Evolutionary conservation across 768 basidiomycete species (phyloP), one percentile per base, ranked within the genome.

Genomic region (Amanita pallidorosea): DNA sequence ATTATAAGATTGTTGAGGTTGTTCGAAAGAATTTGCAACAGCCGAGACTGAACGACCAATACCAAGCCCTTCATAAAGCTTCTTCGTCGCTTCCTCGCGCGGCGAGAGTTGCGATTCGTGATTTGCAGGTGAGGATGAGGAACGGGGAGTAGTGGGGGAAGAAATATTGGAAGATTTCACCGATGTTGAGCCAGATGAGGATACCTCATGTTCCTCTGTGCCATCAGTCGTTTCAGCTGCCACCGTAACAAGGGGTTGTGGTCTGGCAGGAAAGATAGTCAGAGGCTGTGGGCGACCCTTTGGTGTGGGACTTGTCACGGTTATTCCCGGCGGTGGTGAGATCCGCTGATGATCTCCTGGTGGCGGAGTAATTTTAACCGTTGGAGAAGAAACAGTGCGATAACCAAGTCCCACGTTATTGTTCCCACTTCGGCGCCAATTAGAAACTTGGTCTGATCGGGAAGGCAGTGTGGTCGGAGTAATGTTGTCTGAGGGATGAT

Each of bases 51-150:
- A 78, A 52, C 88, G 77, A 35, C 88, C 86, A 50, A 91, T 79
- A n/a, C 89, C 86, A 36, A 93, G 76, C 35, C 89, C 89, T 68
- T 91, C 89, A 63, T 88, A 91, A 53, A 89, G 67, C 69, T 86
- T 88, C 79, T 88, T 91, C 36, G 83, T 65, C 9, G 81, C 88
- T 68, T 89, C 88, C 67, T 91, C 88, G 70, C 88, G 84, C 63
- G 85, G 84, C 67, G 86, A 88, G 58, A 90, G 79, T 50, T 82
- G 77, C 55, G 66, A 67, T 46, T 71, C 75, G 55, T 71, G 2
- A 20, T 50, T 41, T 50, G 49, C 72, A 34, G 83, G 85, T 42
- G 81, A 76, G 38, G 55, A 45, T 17, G 81, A 75, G 15, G 85
- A 84, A 56, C 77, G 78, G 9, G 88, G 85, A 1, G 87, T 88